phyloP scores from a whole-genome alignment of 768 basidiomycete species.

The Psilocybe sp. region DNA sequence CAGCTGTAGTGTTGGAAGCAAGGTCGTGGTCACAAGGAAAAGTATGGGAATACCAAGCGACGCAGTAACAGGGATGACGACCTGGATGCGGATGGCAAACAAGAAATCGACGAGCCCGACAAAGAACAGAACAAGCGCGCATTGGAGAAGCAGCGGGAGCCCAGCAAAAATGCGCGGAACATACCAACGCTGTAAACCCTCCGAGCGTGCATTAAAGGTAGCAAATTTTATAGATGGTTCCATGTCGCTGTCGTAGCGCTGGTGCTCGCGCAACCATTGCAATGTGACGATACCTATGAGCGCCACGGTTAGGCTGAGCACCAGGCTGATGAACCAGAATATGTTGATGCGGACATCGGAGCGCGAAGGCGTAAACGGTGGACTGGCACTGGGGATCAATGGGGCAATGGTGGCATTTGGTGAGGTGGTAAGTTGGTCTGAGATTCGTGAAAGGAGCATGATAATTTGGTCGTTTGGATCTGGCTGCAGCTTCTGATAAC shows the following conservation, averaged over 20 bases:
- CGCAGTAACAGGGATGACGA: conserved; percentile 11
- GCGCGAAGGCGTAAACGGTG: not conserved
- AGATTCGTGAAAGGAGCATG: conserved; percentile 3
- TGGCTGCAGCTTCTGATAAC: conserved; percentile 16
- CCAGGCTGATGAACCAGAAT: conserved; percentile 14
- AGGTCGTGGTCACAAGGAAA: conserved; percentile 4
- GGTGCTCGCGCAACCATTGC: conserved; percentile 17
- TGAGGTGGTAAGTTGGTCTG: not conserved
- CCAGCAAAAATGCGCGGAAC: conserved; percentile 15
- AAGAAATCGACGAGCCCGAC: conserved; percentile 19
- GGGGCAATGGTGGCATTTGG: not conserved
- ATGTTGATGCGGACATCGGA: conserved; percentile 11
- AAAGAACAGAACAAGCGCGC: conserved; percentile 20
- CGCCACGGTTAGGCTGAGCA: conserved; percentile 11
- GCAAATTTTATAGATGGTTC: conserved; percentile 8
- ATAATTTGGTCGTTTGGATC: conserved; percentile 11
- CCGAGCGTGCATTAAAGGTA: conserved; percentile 17
- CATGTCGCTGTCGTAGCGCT: conserved; percentile 7
- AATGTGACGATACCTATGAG: conserved; percentile 13
- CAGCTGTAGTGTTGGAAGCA: not conserved
- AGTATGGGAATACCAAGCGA: conserved; percentile 1
- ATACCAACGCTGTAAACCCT: conserved; percentile 17
- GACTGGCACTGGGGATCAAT: not conserved
- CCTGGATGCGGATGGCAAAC: conserved; percentile 9
- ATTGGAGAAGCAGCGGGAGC: conserved; percentile 20